phyloP scores from a whole-genome alignment of 2,329 filamentous ascomycete genomes.

The Coniella lustricola region DNA sequence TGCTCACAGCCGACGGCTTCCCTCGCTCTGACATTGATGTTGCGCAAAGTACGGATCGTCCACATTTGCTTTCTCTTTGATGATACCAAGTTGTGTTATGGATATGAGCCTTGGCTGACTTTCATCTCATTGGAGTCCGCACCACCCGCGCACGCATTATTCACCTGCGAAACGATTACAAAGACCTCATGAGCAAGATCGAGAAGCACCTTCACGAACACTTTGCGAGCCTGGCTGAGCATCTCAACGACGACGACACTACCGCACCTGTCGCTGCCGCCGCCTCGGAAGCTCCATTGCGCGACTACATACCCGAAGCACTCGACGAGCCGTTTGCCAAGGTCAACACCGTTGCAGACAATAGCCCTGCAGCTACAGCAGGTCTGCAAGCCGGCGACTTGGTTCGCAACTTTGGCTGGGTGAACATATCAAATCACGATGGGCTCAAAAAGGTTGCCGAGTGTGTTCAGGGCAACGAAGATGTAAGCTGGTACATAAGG shows the following conservation, averaged over 20 bases:
- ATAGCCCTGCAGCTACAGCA: conserved; percentile 75
- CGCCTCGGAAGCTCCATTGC: conserved; percentile 20
- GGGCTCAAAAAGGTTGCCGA: conserved; percentile 80
- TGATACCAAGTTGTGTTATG: neutral
- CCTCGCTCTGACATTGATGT: conserved; percentile 92
- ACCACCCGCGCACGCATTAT: conserved; percentile 91
- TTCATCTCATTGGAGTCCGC: conserved; percentile 53
- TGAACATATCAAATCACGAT: conserved; percentile 80
- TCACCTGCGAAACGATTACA: conserved; percentile 85
- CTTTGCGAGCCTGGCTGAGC: conserved; percentile 61
- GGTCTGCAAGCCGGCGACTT: conserved; percentile 75
- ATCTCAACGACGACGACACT: conserved; percentile 33
- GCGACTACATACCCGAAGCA: conserved; percentile 28
- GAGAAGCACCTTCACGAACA: conserved; percentile 84
- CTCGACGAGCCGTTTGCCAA: conserved; percentile 65
- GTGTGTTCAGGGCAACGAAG: conserved; percentile 82
- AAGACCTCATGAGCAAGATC: conserved; percentile 73
- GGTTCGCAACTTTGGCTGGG: conserved; percentile 78
- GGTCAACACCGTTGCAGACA: conserved; percentile 73
- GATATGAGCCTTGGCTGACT: conserved; percentile 12
- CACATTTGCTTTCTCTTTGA: too few relatives aligned
- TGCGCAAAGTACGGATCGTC: conserved; percentile 83
- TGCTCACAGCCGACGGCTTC: conserved; percentile 85
- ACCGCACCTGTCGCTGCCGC: conserved; percentile 14
- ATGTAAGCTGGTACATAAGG: conserved; percentile 42